Evolutionary conservation across 305 asterid species (phyloP), one percentile per base, ranked within the genome.

Genomic region (Rubia balearica): DNA sequence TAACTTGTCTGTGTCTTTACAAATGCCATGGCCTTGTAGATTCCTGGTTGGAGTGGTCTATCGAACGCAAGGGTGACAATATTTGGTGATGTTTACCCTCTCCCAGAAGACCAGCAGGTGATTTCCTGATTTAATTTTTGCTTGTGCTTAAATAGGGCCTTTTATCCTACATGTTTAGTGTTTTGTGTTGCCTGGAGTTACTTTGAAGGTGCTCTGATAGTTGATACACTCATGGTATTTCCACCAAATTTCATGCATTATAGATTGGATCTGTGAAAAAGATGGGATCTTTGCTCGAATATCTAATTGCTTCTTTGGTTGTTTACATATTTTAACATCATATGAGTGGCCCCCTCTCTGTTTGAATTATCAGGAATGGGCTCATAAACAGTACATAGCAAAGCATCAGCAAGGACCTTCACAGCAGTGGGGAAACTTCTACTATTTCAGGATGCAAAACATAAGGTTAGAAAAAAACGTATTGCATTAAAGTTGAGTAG

Each of bases 1-100:
- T 74, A 13, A 70, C 19, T 63, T 68, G 61, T 46, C 66, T 74
- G 30, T 69, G 67, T 21, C 45, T 79, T 64, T 69, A n/a, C 74
- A 79, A 63, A 74, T 73, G 45, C 66, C 65, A 60, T 74, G 68
- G 60, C 70, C 71, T 22, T 70, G 48, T 71, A 94, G 99, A 88
- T 89, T 71, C 99, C 97, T 69, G 99, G 99, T 73, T 94, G 99
- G 99, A 88, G 96, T 88, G 90, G 99, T 85, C 82, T 94, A 81
- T 91, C 99, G 77, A 94, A 94, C 79, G 97, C 99, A 71, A 88
- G 99, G 81, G 98, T 91, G 51, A 88, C 99, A 13, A 88, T 94
- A 70, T 90, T 94, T 38, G 99, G 99, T 13, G 98, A 94, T 80
- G 90, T 94, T 59, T 84, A 82, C 83, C 98, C 99, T 45, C 96